Evolutionary conservation across 2,329 filamentous ascomycete species (phyloP), one percentile per base, ranked within the genome.

Genomic region (Penicillium sumatraense): DNA sequence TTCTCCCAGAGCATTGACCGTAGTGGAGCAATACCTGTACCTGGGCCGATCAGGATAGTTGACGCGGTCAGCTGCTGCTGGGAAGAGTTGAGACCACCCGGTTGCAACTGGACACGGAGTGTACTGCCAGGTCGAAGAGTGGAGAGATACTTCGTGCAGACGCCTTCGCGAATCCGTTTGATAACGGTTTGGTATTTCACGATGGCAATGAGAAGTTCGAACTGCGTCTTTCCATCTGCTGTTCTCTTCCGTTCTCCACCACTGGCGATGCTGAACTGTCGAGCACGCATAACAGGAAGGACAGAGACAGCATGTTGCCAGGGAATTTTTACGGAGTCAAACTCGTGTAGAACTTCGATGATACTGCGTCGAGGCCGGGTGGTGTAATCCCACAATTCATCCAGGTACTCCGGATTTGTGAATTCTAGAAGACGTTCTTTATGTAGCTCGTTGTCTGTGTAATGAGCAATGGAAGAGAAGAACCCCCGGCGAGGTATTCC

Each of bases 371-470:
- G 88, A 0, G 93, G 90, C 8, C 95, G 87, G 0, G 93, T 93
- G 1, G 95, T 95, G 70, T 99, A 99, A 75, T 99, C 93, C 77
- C 91, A 98, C 53, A 96, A 88, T 65, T 99, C 95, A 64, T 98
- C 92, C 5, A 93, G 85, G 65, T 88, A 90, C 42, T 89, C 83
- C 0, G 91, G 86, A 65, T 89, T 84, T 1, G 87, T 87, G 65
- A 99, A 95, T 69, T 99, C 95, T 8, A 89, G 74, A 0, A 99
- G 83, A 2, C 93, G 86, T 58, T 95, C 89, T 64, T 86, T 86
- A 67, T 99, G 93, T 65, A 86, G 86, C 2, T 78, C 71, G 65
- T 96, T 84, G 0, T 79, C 75, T 2, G 91, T 89, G 67, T 92
- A 92, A 70, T 91, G 86, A 0, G 89, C 85, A 52, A 97, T 85